Percentiles rank a stretch among this genome's conserved stretches.
These are phyloP conservation scores for Tricholomella constricta DNA, from an alignment of 768 basidiomycete species.

Conservation along the genomic window DNA sequence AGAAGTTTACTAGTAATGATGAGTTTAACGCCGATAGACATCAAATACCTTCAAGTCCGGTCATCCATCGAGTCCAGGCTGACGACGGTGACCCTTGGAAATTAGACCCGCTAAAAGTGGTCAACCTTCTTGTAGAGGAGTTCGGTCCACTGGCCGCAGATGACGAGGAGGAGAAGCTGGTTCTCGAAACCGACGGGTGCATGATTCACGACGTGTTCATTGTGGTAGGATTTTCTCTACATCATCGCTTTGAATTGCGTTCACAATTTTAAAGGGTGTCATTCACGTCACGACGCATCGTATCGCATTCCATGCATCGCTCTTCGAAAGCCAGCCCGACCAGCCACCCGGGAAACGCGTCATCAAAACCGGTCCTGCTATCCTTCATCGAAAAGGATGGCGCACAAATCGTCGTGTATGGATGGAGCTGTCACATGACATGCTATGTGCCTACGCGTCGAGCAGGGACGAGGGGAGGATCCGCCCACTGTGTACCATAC, in stretches of 20 bases:
- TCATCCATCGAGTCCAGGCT: conserved; percentile 26
- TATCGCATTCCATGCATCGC: conserved; percentile 63
- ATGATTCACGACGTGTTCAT: conserved; percentile 51
- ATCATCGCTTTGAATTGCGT: not conserved
- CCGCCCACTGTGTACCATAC: conserved; percentile 51
- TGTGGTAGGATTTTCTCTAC: conserved; percentile 35
- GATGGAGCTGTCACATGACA: conserved; percentile 63
- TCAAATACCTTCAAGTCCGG: conserved; percentile 8
- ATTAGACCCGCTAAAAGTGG: conserved; percentile 47
- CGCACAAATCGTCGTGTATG: conserved; percentile 53
- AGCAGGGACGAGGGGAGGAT: conserved; percentile 55
- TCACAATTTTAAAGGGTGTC: conserved; percentile 43
- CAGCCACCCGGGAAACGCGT: conserved; percentile 31
- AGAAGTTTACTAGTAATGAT: not conserved
- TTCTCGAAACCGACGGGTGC: conserved; percentile 55
- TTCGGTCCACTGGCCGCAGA: conserved; percentile 53
- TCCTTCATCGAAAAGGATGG: conserved; percentile 46
- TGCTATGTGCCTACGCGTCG: conserved; percentile 58
- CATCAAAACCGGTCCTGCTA: conserved; percentile 52
- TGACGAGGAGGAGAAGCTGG: conserved; percentile 48
- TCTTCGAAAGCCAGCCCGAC: conserved; percentile 47
- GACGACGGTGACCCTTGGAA: conserved; percentile 30
- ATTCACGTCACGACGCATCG: conserved; percentile 69
- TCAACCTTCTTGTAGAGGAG: conserved; percentile 54
- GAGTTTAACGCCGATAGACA: not conserved